phyloP scores from a whole-genome alignment of 106 monocot species.

The Posidonia australis region DNA sequence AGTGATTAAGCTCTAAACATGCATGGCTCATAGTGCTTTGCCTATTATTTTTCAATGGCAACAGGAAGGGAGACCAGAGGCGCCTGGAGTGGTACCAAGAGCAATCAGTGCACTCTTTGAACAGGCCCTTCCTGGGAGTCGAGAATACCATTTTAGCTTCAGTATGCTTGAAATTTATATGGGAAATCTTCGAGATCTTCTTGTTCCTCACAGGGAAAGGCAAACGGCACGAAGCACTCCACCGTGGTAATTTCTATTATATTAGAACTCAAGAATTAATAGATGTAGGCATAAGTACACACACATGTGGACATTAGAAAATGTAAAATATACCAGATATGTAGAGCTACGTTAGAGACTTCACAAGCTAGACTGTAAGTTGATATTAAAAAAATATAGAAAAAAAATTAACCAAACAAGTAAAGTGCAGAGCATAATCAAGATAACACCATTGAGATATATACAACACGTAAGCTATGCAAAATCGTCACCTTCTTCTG shows the following conservation, averaged over 20 bases:
- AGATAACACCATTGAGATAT: no score
- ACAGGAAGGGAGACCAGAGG: constrained; percentile 52
- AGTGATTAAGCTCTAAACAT: no score
- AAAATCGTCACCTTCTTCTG: not conserved
- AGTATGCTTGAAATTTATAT: constrained; percentile 87
- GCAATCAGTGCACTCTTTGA: constrained; percentile 43
- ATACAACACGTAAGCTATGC: not conserved
- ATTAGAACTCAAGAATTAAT: no score
- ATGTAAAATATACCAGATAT: not conserved
- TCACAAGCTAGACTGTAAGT: no score
- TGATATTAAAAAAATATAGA: no score
- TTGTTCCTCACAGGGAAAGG: constrained; percentile 29
- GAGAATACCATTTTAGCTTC: constrained; percentile 39
- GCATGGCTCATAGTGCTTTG: no score
- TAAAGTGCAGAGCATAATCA: no score
- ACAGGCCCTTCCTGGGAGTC: constrained; percentile 33
- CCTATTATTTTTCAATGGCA: constrained; percentile 5
- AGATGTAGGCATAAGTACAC: no score
- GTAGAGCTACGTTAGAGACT: no score
- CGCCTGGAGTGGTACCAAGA: constrained; percentile 46
- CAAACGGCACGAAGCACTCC: constrained; percentile 12
- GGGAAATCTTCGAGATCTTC: constrained; percentile 60
- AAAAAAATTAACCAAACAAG: no score
- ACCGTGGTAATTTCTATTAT: constrained; percentile 21
- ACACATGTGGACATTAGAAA: not conserved